Conservation (phyloP, 129 eudicot genomes). For the Artemisia annua region DNA sequence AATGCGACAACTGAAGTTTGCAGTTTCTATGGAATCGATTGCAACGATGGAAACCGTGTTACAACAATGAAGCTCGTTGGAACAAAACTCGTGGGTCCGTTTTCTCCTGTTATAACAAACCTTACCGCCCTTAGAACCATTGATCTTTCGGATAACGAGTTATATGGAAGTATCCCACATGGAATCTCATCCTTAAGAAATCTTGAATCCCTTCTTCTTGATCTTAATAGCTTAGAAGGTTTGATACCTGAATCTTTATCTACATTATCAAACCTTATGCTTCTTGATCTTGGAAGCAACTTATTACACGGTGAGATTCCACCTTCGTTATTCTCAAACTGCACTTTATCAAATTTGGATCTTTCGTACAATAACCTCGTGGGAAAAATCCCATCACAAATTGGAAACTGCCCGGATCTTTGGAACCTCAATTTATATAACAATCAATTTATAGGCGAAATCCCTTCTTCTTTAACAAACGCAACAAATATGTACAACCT, state of each 20-base stretch:
- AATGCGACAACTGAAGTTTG: slow-evolving; percentile 51
- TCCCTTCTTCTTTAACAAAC: slow-evolving; percentile 51
- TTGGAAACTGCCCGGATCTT: slow-evolving; percentile 43
- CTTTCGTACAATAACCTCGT: slow-evolving; percentile 39
- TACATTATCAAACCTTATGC: slow-evolving; percentile 35
- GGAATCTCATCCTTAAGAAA: slow-evolving; percentile 42
- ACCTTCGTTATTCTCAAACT: slow-evolving; percentile 54
- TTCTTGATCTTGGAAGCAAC: slow-evolving; percentile 39
- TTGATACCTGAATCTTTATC: slow-evolving; percentile 45
- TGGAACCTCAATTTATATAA: slow-evolving; percentile 55
- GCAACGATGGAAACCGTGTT: slow-evolving; percentile 45
- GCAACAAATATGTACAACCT: slow-evolving; percentile 39
- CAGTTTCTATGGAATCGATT: slow-evolving; percentile 46
- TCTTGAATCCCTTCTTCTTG: slow-evolving; percentile 42
- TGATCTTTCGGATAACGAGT: slow-evolving; percentile 29
- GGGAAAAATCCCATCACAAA: slow-evolving; percentile 51
- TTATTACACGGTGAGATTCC: slow-evolving; percentile 43
- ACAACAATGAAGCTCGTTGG: slow-evolving; percentile 28
- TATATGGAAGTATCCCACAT: slow-evolving; percentile 45
- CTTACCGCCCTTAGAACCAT: slow-evolving; percentile 46
- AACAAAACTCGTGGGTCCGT: slow-evolving; percentile 36
- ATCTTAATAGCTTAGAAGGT: slow-evolving; percentile 40
- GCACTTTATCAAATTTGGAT: slow-evolving; percentile 51
- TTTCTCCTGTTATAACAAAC: slow-evolving; percentile 46
- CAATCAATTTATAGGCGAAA: slow-evolving; percentile 56